Conservation (phyloP, 306 rosid species). For the Begonia fuchsioides region DNA sequence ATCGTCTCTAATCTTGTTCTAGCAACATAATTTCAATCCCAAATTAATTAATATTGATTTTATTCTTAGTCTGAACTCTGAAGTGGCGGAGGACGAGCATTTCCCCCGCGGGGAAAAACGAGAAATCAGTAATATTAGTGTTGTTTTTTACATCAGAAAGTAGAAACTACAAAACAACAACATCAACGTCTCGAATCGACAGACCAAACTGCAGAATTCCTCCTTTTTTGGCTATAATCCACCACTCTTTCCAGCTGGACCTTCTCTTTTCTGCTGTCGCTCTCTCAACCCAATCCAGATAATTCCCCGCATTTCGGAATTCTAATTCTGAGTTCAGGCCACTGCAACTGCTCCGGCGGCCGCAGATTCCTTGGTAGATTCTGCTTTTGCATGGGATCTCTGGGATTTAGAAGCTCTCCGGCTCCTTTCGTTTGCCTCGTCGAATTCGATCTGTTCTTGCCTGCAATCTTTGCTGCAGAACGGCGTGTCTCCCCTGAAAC, state of each 20-base stretch:
- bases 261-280: background rate
- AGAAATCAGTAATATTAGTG: too few species aligned
- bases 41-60: too few species aligned
- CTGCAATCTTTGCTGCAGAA: slow-evolving; percentile 93
- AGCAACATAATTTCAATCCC: too few species aligned
- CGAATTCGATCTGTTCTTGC: slow-evolving; percentile 66
- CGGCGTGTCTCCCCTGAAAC: slow-evolving; percentile 87
- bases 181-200: background rate
- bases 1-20: slow-evolving; percentile 9
- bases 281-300: too few species aligned
- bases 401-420: slow-evolving; percentile 25
- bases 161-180: too few species aligned
- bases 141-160: too few species aligned
- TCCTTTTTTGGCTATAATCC: background rate
- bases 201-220: background rate
- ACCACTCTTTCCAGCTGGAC: too few species aligned
- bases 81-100: slow-evolving; percentile 1
- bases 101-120: background rate
- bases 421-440: slow-evolving; percentile 54
- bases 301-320: background rate
- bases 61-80: too few species aligned
- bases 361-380: too few species aligned
- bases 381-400: background rate
- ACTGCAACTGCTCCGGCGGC: slow-evolving; percentile 52
- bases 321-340: slow-evolving; percentile 23